Evolutionary conservation across 1,139 yeast genomes (phyloP).

Genomic region (Lodderomyces jiufengensis): DNA sequence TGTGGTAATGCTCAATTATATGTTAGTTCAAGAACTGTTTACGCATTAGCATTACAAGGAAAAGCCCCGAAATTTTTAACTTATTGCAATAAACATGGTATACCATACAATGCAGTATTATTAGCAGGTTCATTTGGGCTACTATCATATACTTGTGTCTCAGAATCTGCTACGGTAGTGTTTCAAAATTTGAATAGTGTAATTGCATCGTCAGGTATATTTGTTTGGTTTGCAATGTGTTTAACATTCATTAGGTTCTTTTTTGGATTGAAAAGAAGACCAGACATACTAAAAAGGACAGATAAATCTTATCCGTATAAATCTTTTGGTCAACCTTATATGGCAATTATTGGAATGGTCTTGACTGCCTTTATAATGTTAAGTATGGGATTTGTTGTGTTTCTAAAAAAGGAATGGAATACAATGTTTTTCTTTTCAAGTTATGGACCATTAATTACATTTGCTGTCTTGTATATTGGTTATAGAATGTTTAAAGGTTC

Average conservation of each 20-base stretch:
- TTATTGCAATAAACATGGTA: conserved; percentile 60
- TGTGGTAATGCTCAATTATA: conserved; percentile 77
- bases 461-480: conserved; percentile 49
- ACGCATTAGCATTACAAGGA: conserved; percentile 68
- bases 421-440: conserved; percentile 61
- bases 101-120: conserved; percentile 69
- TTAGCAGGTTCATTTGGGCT: conserved; percentile 59
- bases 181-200: conserved; percentile 63
- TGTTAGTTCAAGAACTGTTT: conserved; percentile 74
- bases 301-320: conserved; percentile 71
- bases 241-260: conserved; percentile 68
- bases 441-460: conserved; percentile 61
- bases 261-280: conserved; percentile 62
- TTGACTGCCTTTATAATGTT: conserved; percentile 55
- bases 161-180: conserved; percentile 57
- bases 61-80: conserved; percentile 64
- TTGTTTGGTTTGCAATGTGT: conserved; percentile 84
- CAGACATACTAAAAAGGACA: conserved; percentile 60
- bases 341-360: conserved; percentile 64
- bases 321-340: conserved; percentile 74
- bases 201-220: conserved; percentile 65
- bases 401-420: conserved; percentile 60
- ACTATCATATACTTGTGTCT: conserved; percentile 57
- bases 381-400: conserved; percentile 69
- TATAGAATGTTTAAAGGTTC: conserved; percentile 58